Evolutionary conservation across 1,284 basidiomycete species (phyloP), one percentile per base, ranked within the genome.

Genomic region (Ganoderma lucidum): DNA sequence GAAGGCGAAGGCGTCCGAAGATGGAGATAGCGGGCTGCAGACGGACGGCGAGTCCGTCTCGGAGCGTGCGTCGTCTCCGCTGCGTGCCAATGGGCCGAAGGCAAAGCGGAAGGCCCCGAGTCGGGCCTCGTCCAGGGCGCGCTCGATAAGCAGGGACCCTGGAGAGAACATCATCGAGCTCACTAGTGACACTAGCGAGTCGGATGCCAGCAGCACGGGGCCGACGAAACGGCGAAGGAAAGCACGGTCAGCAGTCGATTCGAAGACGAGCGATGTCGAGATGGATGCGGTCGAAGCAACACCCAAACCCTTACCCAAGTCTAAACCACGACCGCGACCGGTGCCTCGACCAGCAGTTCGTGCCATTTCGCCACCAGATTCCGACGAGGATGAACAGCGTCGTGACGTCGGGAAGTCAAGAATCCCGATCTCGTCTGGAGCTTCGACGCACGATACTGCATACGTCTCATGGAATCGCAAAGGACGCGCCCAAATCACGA

Each of bases 141-240:
- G 68, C 8, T 63, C 61, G 44, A 61, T 53, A 10, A 65, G 66
- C 41, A 66, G 55, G 37, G 32, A 62, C 6, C 32, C 39, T n/a
- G 69, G 62, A 3, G 42, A 51, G 41, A 23, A 41, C 37, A 48
- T 67, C 9, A 70, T 70, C 61, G 65, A 62, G 6, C 58, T 69
- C n/a, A 73, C 66, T 63, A 73, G 70, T 51, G 72, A 71, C 15
- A 64, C 66, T 23, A 64, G 62, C 6, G 64, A 63, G 55, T 71
- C 72, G 12, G 68, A 71, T 6, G 64, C 64, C 3, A 35, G 62
- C 0, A 51, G 48, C 28, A 19, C 12, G 23, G 62, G 59, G 10
- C 62, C 64, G 5, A 19, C 60, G 15, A 70, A 70, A 63, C 64
- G 64, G 45, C 64, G 64, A 35, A 61, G 56, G 53, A 68, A 66